Base-by-base conservation (phyloP, 148 eudicot species). In the Salicornia ramosissima region DNA sequence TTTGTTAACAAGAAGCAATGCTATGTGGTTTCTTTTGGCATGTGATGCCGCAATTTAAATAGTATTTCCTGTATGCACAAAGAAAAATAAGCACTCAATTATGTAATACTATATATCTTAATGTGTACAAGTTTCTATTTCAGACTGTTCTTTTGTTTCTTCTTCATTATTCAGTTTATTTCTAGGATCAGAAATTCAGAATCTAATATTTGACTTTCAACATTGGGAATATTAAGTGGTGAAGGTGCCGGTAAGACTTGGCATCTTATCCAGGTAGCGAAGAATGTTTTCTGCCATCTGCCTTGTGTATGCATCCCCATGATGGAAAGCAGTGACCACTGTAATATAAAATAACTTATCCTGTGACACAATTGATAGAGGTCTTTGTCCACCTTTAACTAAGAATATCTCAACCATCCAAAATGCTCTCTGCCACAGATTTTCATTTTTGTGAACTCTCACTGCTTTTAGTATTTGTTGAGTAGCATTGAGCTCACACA, bases 231-330 rank as follows among this genome's bases (percentile, higher is more conserved):
- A 24, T 81, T 67, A 80, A 55, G 65, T 74, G 56, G 85, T 78
- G 69, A 83, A 83, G 39, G 82, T 83, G 45, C 78, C 66, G 12
- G 83, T 77, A 63, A 69, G 64, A 68, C 75, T 82, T 2, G 95
- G 91, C 85, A 87, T 81, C 70, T 84, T 83, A 55, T 88, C 83
- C 70, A 91, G 77, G 73, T 78, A 81, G 75, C 82, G 76, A 69
- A 91, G 80, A 53, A 91, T 88, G 76, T 80, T 91, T 69, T 91
- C 95, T 6, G 97, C 95, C 82, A 82, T 83, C 75, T 87, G 79
- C 77, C 87, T 84, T 19, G 87, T 91, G 34, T 72, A 78, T n/a
- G 81, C 77, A 71, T 91, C 91, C 10, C 95, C 90, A 46, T 87
- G 91, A 71, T 86, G 90, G 64, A 86, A 85, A 77, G 91, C 90